phyloP scores from a whole-genome alignment of 2,329 filamentous ascomycete species.

The Ophiostoma novo-ulmi region DNA sequence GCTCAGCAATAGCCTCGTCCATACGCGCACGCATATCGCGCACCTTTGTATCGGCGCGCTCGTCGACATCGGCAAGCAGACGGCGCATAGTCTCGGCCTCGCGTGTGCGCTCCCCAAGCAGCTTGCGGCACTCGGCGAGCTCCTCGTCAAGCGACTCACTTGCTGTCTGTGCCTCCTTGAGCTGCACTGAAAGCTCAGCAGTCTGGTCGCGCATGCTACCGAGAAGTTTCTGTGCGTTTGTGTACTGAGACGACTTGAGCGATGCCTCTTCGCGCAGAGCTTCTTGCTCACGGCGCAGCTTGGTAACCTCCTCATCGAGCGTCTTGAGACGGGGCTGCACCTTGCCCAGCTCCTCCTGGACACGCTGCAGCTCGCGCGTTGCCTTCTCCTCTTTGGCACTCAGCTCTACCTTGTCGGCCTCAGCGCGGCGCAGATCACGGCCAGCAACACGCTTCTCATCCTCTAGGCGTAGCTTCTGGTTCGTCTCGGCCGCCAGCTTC shows the following conservation, averaged over 20 bases:
- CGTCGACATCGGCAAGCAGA: constrained; percentile 79
- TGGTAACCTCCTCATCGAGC: constrained; percentile 67
- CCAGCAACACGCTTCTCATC: constrained; percentile 69
- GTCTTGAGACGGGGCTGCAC: constrained; percentile 58
- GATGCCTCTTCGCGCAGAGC: constrained; percentile 72
- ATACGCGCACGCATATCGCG: constrained; percentile 84
- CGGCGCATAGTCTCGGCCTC: constrained; percentile 94
- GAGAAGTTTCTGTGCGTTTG: constrained; percentile 77
- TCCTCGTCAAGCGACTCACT: constrained; percentile 89
- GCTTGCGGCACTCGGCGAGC: constrained; percentile 76
- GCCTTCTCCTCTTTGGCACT: constrained; percentile 67
- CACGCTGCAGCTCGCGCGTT: constrained; percentile 61
- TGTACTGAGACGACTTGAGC: constrained; percentile 79
- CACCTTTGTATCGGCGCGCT: constrained; percentile 72
- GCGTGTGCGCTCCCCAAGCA: constrained; percentile 80
- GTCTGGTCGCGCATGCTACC: constrained; percentile 91
- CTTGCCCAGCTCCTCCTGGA: constrained; percentile 67
- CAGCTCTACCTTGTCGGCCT: constrained; percentile 74
- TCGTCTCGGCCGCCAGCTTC: constrained; percentile 69
- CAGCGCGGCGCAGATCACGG: constrained; percentile 70
- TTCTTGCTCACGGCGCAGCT: constrained; percentile 62
- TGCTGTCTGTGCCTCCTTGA: constrained; percentile 79
- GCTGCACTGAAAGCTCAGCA: constrained; percentile 79
- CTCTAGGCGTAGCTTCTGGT: constrained; percentile 66
- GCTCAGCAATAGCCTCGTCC: constrained; percentile 87